Conservation (phyloP, 495 filamentous ascomycete genomes). For the Penicillium ochrochloron region DNA sequence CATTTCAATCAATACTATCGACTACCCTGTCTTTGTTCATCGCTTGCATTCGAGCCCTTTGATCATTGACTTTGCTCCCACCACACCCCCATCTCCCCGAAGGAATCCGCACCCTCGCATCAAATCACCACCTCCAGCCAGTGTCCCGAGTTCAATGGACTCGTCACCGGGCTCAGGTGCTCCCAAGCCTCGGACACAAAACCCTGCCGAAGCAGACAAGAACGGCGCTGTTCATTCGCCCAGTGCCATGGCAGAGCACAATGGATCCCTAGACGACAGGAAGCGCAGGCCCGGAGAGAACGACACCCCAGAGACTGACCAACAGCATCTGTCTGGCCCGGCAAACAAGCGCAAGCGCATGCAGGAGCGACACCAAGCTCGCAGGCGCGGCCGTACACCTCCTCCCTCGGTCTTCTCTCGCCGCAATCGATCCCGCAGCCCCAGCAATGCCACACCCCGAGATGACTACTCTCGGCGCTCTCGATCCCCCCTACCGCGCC, state of each 20-base stretch:
- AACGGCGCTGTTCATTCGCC: constrained; percentile 17
- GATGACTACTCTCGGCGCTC: constrained; percentile 38
- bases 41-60: background rate
- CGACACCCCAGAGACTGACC: constrained; percentile 20
- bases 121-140: background rate
- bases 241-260: constrained; percentile 15
- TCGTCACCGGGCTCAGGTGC: constrained; percentile 14
- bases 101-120: background rate
- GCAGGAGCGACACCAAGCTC: constrained; percentile 50
- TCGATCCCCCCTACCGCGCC: constrained; percentile 42
- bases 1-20: background rate
- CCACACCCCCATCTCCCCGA: background rate
- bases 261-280: constrained; percentile 28
- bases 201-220: constrained; percentile 10
- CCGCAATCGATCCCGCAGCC: constrained; percentile 43
- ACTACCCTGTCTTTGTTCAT: background rate
- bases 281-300: constrained; percentile 39
- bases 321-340: constrained; percentile 27
- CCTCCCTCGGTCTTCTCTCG: constrained; percentile 51
- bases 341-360: constrained; percentile 47
- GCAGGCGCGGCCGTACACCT: constrained; percentile 44
- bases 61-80: constrained; percentile 7
- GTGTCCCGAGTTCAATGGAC: constrained; percentile 16
- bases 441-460: constrained; percentile 30
- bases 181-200: constrained; percentile 4